Conservation (phyloP, 371 early-diverging fungal genomes). For the Syncephalis plumigaleata region DNA sequence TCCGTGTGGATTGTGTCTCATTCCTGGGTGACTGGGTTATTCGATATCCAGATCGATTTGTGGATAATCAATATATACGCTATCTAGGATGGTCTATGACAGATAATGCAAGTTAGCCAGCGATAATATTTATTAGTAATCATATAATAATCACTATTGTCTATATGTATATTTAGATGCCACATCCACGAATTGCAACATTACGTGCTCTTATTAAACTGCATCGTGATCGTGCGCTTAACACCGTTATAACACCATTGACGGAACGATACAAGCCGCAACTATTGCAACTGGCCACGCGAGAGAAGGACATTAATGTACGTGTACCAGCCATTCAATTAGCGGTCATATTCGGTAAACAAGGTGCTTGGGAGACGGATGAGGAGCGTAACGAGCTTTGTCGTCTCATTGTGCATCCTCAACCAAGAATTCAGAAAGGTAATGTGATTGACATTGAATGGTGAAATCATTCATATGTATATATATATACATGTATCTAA, state of each 20-base stretch:
- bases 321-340: slow-evolving; percentile 47
- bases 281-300: slow-evolving; percentile 63
- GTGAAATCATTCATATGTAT: too few relatives aligned
- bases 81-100: slow-evolving; percentile 78
- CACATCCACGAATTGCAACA: too few relatives aligned
- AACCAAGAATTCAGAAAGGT: too few relatives aligned
- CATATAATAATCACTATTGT: neutral
- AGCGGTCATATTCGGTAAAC: slow-evolving; percentile 20
- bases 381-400: slow-evolving; percentile 1
- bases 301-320: slow-evolving; percentile 49
- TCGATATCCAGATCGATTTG: slow-evolving; percentile 42
- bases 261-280: slow-evolving; percentile 41
- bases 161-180: neutral
- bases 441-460: too few relatives aligned
- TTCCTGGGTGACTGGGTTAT: slow-evolving; percentile 65
- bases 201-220: too few relatives aligned
- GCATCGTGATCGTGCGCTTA: too few relatives aligned
- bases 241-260: too few relatives aligned
- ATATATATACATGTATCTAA: too few relatives aligned
- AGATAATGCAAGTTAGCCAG: slow-evolving; percentile 38
- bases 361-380: slow-evolving; percentile 20
- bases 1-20: slow-evolving; percentile 67
- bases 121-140: too few relatives aligned
- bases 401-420: too few relatives aligned
- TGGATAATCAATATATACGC: slow-evolving; percentile 52